Conservation (phyloP, 768 basidiomycete genomes). For the Chalciporus piperatus region DNA sequence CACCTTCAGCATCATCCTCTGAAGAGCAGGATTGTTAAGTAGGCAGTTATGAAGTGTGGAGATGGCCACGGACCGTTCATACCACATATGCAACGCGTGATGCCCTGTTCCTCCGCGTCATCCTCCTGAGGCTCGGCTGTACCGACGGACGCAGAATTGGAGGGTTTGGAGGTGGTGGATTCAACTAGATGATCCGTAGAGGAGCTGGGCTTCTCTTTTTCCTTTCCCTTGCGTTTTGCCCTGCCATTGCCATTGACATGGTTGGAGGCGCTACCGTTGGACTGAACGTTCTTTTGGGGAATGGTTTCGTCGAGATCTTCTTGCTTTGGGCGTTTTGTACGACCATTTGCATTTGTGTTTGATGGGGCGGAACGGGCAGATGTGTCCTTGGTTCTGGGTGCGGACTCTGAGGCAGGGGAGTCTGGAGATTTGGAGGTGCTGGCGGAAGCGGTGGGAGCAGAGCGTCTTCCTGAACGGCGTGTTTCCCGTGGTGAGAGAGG, state of each 20-base stretch:
- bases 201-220: slow-evolving; percentile 51
- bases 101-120: slow-evolving; percentile 49
- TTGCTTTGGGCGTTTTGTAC: slow-evolving; percentile 65
- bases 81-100: slow-evolving; percentile 86
- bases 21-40: slow-evolving; percentile 32
- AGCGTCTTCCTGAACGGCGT: slow-evolving; percentile 73
- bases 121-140: slow-evolving; percentile 41
- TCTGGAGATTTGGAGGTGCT: slow-evolving; percentile 74
- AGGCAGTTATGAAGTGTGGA: slow-evolving; percentile 5
- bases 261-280: slow-evolving; percentile 31
- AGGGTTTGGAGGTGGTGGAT: slow-evolving; percentile 25
- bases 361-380: slow-evolving; percentile 38
- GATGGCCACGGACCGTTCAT: slow-evolving; percentile 57
- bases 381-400: slow-evolving; percentile 42
- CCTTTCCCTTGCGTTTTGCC: slow-evolving; percentile 63
- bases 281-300: slow-evolving; percentile 41
- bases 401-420: slow-evolving; percentile 52
- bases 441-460: slow-evolving; percentile 61
- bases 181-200: slow-evolving; percentile 30
- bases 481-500: slow-evolving; percentile 76
- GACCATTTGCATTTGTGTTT: slow-evolving; percentile 38
- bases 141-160: slow-evolving; percentile 25
- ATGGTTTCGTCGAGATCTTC: slow-evolving; percentile 68
- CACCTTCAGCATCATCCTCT: slow-evolving; percentile 79
- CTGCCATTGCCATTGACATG: slow-evolving; percentile 37